Percentiles rank a stretch among this genome's conserved stretches.
phyloP scores from a whole-genome alignment of 805 yeast species.

The Diddensiella caesifluorescens region DNA sequence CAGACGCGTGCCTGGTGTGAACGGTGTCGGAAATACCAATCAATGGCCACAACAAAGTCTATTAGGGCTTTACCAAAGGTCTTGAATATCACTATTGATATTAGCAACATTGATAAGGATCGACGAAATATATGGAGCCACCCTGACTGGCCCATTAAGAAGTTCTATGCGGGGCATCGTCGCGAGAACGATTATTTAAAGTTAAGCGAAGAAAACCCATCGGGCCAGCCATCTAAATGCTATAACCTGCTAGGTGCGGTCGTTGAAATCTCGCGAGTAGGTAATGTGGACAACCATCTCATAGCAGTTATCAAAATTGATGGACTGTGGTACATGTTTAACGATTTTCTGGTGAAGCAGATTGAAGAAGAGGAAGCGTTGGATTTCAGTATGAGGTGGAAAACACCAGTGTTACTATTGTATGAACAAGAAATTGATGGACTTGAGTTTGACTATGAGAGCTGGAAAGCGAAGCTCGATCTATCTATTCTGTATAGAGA shows the following conservation, averaged over 20 bases:
- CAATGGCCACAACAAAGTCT: slow-evolving; percentile 47
- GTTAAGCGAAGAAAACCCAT: slow-evolving; percentile 4
- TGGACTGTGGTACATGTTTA: slow-evolving; percentile 70
- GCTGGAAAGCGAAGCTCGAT: slow-evolving; percentile 51
- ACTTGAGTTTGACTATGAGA: slow-evolving; percentile 39
- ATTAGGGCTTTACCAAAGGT: slow-evolving; percentile 17
- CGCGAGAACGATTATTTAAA: slow-evolving; percentile 13
- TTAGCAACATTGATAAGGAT: slow-evolving; percentile 6
- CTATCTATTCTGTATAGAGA: slow-evolving; percentile 66
- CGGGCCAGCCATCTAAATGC: neutral
- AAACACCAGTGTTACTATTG: slow-evolving; percentile 66
- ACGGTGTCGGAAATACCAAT: slow-evolving; percentile 46
- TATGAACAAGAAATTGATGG: slow-evolving; percentile 42
- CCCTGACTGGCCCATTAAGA: slow-evolving; percentile 16
- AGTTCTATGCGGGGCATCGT: slow-evolving; percentile 13
- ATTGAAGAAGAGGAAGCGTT: slow-evolving; percentile 74
- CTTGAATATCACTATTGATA: slow-evolving; percentile 14
- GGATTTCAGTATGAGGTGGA: slow-evolving; percentile 71
- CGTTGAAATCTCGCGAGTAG: slow-evolving; percentile 29
- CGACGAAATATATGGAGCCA: slow-evolving; percentile 12
- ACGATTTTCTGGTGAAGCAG: slow-evolving; percentile 81
- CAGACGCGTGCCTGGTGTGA: slow-evolving; percentile 51
- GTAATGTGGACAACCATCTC: slow-evolving; percentile 30
- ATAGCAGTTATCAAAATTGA: slow-evolving; percentile 32
- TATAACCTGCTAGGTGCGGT: slow-evolving; percentile 34